A percentile compares a stretch with the other conserved stretches of the same genome.
phyloP scores from a whole-genome alignment of 2,329 filamentous ascomycete species.

The Aspergillus proliferans region DNA sequence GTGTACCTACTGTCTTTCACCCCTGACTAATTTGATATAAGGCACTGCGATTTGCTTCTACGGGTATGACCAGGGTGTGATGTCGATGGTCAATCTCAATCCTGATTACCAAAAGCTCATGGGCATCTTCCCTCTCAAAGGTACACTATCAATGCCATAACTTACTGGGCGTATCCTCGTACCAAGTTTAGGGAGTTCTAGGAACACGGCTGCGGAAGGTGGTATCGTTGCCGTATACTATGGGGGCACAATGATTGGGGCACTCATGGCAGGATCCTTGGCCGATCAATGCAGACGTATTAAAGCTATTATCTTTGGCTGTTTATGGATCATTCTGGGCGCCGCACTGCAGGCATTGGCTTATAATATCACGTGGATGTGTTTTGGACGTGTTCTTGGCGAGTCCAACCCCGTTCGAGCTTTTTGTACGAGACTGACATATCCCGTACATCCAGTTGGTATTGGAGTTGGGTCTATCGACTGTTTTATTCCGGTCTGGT shows the following conservation, averaged over 20 bases:
- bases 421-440: neutral
- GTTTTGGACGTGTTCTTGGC: conserved; percentile 52
- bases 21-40: neutral
- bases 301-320: conserved; percentile 53
- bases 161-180: conserved; percentile 37
- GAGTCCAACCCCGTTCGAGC: conserved; percentile 16
- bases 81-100: conserved; percentile 58
- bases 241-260: conserved; percentile 54
- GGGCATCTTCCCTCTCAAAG: conserved; percentile 37
- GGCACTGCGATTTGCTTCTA: conserved; percentile 53
- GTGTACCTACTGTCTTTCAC: neutral
- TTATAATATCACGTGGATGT: conserved; percentile 60
- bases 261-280: conserved; percentile 53
- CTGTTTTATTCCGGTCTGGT: conserved; percentile 62
- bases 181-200: conserved; percentile 38
- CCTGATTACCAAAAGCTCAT: conserved; percentile 55
- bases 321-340: conserved; percentile 51
- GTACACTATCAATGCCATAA: neutral
- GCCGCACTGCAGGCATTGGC: conserved; percentile 57
- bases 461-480: conserved; percentile 59
- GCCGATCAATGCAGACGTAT: conserved; percentile 56
- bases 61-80: conserved; percentile 47
- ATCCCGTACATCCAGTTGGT: neutral
- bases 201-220: conserved; percentile 52
- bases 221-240: conserved; percentile 53